These are phyloP conservation scores for Colletotrichum truncatum DNA, from an alignment of 2,329 filamentous ascomycete genomes.

Conservation along the genomic window DNA sequence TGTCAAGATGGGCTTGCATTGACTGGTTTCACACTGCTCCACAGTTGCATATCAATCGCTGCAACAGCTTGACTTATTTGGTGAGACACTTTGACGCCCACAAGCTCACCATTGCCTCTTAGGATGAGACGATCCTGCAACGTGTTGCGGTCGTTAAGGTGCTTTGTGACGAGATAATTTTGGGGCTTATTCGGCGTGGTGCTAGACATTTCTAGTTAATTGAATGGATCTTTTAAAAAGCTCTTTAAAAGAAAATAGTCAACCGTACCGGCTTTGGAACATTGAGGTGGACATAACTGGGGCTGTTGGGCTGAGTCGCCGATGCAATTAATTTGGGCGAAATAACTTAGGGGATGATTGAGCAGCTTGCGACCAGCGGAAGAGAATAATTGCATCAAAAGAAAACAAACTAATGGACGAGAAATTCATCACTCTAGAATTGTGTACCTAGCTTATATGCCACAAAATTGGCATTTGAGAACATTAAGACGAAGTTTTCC, in stretches of 20 bases:
- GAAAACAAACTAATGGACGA: background rate
- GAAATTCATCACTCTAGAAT: background rate
- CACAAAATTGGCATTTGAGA: background rate
- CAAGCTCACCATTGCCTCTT: background rate
- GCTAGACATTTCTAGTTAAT: background rate
- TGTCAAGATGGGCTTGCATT: background rate
- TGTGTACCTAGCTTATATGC: background rate
- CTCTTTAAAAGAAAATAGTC: background rate
- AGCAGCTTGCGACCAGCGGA: background rate
- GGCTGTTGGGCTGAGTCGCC: background rate
- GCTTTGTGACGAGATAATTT: background rate
- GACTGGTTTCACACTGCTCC: background rate
- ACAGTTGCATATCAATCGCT: background rate
- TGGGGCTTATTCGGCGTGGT: background rate
- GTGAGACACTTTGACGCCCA: background rate
- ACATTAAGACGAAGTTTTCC: too few relatives aligned
- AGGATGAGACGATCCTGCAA: background rate
- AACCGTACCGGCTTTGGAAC: background rate
- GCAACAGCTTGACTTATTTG: background rate
- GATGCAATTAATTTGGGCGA: background rate
- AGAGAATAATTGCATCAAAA: background rate
- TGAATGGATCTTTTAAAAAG: background rate
- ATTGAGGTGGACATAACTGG: background rate
- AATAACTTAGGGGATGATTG: background rate
- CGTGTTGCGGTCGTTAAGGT: background rate